Evolutionary conservation across 352 stramenopile species (phyloP).

Genomic region (Phytopythium mirpurense): DNA sequence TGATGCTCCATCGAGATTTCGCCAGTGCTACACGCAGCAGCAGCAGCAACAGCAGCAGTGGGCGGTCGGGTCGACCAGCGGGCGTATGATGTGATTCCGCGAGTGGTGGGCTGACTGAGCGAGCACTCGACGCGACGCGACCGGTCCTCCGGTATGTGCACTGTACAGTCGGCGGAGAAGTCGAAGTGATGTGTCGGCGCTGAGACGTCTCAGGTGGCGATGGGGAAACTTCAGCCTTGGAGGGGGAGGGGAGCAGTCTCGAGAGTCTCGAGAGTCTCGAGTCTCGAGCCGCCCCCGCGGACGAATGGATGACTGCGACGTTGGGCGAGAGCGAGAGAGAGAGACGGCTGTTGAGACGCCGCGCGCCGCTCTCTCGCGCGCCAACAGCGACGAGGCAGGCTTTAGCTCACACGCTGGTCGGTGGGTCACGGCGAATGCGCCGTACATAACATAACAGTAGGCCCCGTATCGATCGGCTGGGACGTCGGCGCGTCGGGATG

Average conservation of each 20-base stretch:
- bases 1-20: conserved; percentile 3
- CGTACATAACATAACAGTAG: too few species aligned
- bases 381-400: conserved; percentile 3
- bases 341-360: not conserved
- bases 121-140: too few species aligned
- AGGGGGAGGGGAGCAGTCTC: too few species aligned
- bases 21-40: too few species aligned
- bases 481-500: too few species aligned
- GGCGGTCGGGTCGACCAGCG: not conserved
- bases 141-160: too few species aligned
- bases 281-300: not conserved
- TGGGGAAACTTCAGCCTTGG: not conserved
- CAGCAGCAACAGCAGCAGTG: too few species aligned
- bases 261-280: not conserved
- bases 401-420: too few species aligned
- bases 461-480: not conserved
- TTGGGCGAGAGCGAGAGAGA: too few species aligned
- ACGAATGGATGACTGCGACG: conserved; percentile 6
- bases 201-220: not conserved
- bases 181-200: conserved; percentile 3
- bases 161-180: too few species aligned
- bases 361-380: conserved; percentile 3
- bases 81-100: conserved; percentile 6
- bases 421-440: too few species aligned
- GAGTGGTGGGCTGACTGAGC: too few species aligned